Conservation (phyloP, 116 monocot genomes). For the Thalassia testudinum region DNA sequence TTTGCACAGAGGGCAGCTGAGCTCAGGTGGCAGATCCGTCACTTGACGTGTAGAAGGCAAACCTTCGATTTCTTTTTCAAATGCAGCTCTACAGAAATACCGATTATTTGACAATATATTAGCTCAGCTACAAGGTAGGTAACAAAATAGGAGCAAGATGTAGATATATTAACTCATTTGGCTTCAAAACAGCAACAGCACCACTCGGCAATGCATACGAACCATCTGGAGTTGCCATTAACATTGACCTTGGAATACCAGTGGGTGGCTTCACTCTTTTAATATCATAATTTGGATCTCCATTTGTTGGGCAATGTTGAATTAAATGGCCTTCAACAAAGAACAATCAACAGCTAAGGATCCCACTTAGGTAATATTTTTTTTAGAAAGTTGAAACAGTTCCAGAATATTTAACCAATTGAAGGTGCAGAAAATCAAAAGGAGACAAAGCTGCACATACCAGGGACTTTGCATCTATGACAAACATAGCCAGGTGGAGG, state of each 20-base stretch:
- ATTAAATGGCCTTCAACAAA: slow-evolving; percentile 89
- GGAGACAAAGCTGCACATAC: slow-evolving; percentile 17
- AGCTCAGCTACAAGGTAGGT: not conserved
- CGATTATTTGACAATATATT: not conserved
- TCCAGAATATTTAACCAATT: not conserved
- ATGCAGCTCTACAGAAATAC: slow-evolving; percentile 51
- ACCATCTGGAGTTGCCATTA: slow-evolving; percentile 91
- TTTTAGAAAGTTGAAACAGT: not conserved
- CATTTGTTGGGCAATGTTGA: slow-evolving; percentile 98
- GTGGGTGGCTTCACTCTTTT: slow-evolving; percentile 80
- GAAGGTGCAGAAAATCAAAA: not conserved
- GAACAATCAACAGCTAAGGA: too few species aligned
- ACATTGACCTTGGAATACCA: slow-evolving; percentile 93
- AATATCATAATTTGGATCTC: slow-evolving; percentile 56
- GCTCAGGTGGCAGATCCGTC: slow-evolving; percentile 72
- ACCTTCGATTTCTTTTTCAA: slow-evolving; percentile 96
- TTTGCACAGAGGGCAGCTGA: slow-evolving; percentile 82
- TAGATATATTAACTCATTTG: slow-evolving; percentile 67
- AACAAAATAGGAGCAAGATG: not conserved
- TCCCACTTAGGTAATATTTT: not conserved
- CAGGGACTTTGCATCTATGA: slow-evolving; percentile 92
- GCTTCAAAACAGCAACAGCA: slow-evolving; percentile 86
- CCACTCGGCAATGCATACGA: slow-evolving; percentile 94
- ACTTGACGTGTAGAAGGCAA: slow-evolving; percentile 58
- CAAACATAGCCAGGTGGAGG: slow-evolving; percentile 93